phyloP scores from a whole-genome alignment of 148 eudicot genomes.

The Gaultheria prostrata region DNA sequence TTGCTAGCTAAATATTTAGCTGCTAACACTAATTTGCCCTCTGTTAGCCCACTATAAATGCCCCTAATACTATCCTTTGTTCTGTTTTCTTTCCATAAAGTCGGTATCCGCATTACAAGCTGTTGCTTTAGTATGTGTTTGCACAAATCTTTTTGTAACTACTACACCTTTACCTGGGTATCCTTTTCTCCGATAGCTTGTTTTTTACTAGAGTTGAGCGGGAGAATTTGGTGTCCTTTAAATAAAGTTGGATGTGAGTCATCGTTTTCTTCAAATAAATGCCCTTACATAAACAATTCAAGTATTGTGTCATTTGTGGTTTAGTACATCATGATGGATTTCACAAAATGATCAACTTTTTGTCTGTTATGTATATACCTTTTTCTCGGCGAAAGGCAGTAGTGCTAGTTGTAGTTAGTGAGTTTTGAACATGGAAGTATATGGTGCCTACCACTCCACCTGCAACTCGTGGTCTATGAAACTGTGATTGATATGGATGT shows the following conservation, averaged over 20 bases:
- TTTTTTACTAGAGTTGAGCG: not conserved
- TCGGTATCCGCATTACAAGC: not conserved
- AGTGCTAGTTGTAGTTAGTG: too few species aligned
- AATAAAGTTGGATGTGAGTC: not conserved
- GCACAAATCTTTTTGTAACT: not conserved
- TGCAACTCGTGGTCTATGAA: not conserved
- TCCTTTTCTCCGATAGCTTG: not conserved
- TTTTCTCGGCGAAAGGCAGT: too few species aligned
- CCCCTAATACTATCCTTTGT: not conserved
- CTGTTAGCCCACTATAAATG: not conserved
- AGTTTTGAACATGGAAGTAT: too few species aligned
- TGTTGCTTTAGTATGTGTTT: not conserved
- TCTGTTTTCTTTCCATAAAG: not conserved
- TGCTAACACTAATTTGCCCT: not conserved
- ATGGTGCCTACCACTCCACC: too few species aligned
- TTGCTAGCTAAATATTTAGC: not conserved
- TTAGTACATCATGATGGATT: not conserved
- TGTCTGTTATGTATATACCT: not conserved
- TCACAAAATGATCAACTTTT: not conserved
- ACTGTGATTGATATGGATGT: not conserved
- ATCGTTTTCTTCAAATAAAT: not conserved
- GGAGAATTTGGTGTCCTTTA: not conserved
- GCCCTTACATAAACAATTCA: not conserved
- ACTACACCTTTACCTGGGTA: not conserved
- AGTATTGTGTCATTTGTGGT: not conserved